Percentiles rank a stretch among this genome's conserved stretches.
phyloP scores from a whole-genome alignment of 2,329 filamentous ascomycete genomes.

The Exophiala phaeomuriformis region DNA sequence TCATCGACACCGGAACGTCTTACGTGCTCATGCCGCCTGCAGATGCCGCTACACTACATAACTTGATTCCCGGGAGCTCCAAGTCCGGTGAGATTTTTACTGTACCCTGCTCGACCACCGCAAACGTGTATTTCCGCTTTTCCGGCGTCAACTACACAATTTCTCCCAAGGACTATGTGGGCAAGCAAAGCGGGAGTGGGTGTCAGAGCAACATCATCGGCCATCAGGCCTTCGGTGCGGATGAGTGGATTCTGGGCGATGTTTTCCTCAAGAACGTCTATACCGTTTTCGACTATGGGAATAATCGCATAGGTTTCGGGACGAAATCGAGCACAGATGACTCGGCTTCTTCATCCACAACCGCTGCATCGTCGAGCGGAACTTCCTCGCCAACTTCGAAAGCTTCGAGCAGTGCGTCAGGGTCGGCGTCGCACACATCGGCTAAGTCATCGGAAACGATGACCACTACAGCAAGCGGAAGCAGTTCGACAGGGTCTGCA shows the following conservation, averaged over 20 bases:
- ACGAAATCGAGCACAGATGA: constrained; percentile 31
- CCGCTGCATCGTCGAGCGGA: neutral
- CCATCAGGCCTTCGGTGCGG: constrained; percentile 54
- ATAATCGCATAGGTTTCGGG: constrained; percentile 33
- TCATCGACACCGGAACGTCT: constrained; percentile 78
- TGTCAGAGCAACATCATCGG: constrained; percentile 68
- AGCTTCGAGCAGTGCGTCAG: constrained; percentile 6
- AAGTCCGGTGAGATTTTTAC: constrained; percentile 52
- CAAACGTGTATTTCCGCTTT: constrained; percentile 58
- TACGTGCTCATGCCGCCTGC: constrained; percentile 64
- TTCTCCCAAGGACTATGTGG: constrained; percentile 64
- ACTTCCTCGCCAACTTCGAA: constrained; percentile 34
- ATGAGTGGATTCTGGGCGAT: constrained; percentile 73
- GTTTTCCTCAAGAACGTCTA: constrained; percentile 89
- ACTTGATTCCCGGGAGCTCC: constrained; percentile 55
- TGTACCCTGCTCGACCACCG: constrained; percentile 64
- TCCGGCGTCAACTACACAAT: constrained; percentile 60
- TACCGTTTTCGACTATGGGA: constrained; percentile 70
- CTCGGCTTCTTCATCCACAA: constrained; percentile 44
- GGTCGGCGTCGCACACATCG: constrained; percentile 2
- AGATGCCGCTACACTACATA: constrained; percentile 62
- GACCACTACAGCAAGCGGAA: constrained; percentile 1
- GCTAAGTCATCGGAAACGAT: neutral
- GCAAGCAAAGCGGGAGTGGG: constrained; percentile 29
- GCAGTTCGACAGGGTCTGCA: constrained; percentile 10